A percentile compares a stretch with the other conserved stretches of the same genome.
These are phyloP conservation scores for Pichia scutulata DNA, from an alignment of 805 yeast species.

Conservation along the genomic window DNA sequence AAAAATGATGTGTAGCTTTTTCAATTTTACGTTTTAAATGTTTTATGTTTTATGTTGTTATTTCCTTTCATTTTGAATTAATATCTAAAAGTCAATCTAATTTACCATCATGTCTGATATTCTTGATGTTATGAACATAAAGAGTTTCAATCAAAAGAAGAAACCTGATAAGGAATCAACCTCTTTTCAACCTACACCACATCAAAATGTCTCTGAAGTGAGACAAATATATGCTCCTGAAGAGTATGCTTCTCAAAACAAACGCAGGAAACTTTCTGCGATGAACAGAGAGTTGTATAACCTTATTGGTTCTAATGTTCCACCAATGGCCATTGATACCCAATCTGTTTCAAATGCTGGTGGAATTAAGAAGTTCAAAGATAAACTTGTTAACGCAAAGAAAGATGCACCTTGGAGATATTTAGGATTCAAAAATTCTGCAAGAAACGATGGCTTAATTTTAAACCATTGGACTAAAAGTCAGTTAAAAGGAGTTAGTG, in stretches of 20 bases:
- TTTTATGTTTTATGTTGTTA: background rate
- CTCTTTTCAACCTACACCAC: slow-evolving; percentile 11
- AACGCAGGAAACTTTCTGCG: slow-evolving; percentile 41
- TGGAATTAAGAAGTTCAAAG: slow-evolving; percentile 45
- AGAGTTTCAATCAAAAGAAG: slow-evolving; percentile 20
- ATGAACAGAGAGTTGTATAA: slow-evolving; percentile 87
- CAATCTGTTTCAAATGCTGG: slow-evolving; percentile 14
- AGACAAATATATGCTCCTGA: slow-evolving; percentile 17
- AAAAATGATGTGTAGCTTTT: background rate
- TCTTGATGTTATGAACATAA: slow-evolving; percentile 65
- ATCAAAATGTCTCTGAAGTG: slow-evolving; percentile 2
- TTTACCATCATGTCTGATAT: slow-evolving; percentile 41
- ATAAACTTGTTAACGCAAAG: slow-evolving; percentile 50
- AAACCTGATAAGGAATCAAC: slow-evolving; percentile 33
- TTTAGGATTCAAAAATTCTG: slow-evolving; percentile 49
- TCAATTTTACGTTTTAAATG: background rate
- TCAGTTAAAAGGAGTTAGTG: slow-evolving; percentile 9
- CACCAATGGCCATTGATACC: slow-evolving; percentile 61
- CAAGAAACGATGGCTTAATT: slow-evolving; percentile 42
- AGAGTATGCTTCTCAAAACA: slow-evolving; percentile 17
- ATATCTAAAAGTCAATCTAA: background rate
- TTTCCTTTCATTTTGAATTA: background rate
- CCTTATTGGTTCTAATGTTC: slow-evolving; percentile 84
- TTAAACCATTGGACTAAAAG: slow-evolving; percentile 88
- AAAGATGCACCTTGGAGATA: slow-evolving; percentile 75